Base-by-base conservation (phyloP, 768 basidiomycete genomes). In the Basidioascus undulatus region DNA sequence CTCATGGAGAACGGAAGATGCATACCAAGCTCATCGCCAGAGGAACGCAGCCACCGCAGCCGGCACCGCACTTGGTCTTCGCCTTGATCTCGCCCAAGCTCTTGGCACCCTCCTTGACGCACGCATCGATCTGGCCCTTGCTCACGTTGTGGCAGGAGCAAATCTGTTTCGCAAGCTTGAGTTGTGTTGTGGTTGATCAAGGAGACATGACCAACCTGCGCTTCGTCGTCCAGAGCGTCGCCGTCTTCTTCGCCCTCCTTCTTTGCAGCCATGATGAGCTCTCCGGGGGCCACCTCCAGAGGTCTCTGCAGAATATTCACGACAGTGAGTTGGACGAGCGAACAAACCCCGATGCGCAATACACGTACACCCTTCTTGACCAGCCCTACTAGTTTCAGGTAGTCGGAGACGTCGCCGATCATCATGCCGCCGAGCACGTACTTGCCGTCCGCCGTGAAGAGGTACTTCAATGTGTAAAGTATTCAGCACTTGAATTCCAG, bases 391-490 rank as follows among this genome's bases (percentile, higher is more conserved):
- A 78, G 62, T 55, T 76, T 76, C 42, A 71, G 65, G 49, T 71
- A 76, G 51, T 74, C 71, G 28, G 61, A 62, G 9, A 68, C 68
- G 49, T 76, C 73, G 3, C 76, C 76, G n/a, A 80, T 67, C 74
- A 78, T 74, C 67, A 76, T 75, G 4, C 76, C 76, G 11, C 76
- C 76, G 4, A 80, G 57, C 11, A 80, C 60, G 47, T 74, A 65
- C 55, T 72, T 71, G 10, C 76, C 76, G 50, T 78, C 74, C 7
- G 64, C 64, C 10, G 66, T 72, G 53, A 78, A 78, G 32, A 78
- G 67, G 46, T 74, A 76, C 51, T 41, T 16, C 8, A 18, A 15
- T n/a, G 13, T 33, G 5, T 10, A 20, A n/a, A 41, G 35, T 20
- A 40, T 20, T 24, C 16, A 6, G 24, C 35, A 10, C 24, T 11